Evolutionary conservation across 2,329 filamentous ascomycete species (phyloP), one percentile per base, ranked within the genome.

Genomic region (Thermothelomyces thermophilus): DNA sequence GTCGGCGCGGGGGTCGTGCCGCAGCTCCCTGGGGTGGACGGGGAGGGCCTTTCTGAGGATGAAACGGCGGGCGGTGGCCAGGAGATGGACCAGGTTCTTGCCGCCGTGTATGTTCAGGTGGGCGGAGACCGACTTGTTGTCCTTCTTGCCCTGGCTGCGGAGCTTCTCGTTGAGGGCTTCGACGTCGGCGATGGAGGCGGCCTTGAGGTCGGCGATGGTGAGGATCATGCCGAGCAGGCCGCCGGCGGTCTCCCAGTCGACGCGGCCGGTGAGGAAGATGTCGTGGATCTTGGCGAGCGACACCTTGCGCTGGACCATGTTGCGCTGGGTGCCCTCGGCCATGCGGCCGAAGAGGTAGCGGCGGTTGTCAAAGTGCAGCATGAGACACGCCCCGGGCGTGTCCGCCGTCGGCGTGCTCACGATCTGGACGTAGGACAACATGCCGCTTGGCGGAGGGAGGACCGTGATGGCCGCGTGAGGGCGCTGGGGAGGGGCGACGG

Each of bases 331-430:
- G 14, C 91, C 93, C 68, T 98, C 93, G 9, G 82, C 72, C 14
- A 91, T 66, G 60, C 86, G 84, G 17, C 93, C 93, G 62, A 98
- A 86, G 14, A 96, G 59, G 67, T 98, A 98, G 50, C 87, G 79
- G 60, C 85, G 84, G 61, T 82, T 79, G 60, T 91, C 87, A 62
- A 90, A 90, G 64, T 91, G 83, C 6, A 98, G 73, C 33, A 89
- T 65, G 28, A 97, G 66, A 43, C 80, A 79, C 2, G 88, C 87
- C 47, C 91, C 91, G 1, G 84, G 80, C 17, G 90, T 95, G 68
- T 98, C 93, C 52, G 84, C 85, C 58, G 91, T 93, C 13, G 91
- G 91, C 52, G 86, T 86, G 16, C 84, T 86, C 54, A 91, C 67
- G 60, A 97, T 70, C 66, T 94, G 84, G 50, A 90, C 74, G 60